Base-by-base conservation (phyloP, 768 basidiomycete genomes). In the Paxillus involutus region DNA sequence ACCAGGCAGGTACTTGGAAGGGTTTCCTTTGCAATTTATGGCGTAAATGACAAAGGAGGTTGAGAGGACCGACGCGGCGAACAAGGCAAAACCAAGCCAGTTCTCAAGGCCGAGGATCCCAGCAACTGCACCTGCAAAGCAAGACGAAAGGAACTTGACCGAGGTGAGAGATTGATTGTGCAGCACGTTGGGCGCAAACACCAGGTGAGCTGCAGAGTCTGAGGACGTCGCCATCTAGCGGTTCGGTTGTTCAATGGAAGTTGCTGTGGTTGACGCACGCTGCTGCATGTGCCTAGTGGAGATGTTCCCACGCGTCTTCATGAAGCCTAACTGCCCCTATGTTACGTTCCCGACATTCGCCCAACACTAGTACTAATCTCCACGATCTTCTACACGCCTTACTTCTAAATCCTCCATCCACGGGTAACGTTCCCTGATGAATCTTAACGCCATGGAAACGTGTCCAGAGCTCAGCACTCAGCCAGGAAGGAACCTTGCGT, bases 21-120 rank as follows among this genome's bases (percentile, higher is more conserved):
- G 86, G 32, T 75, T 76, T 3, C 84, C 82, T 49, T 78, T 75
- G 73, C 90, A 94, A 63, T 91, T 94, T 59, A 94, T 67, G 26
- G 76, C 66, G 57, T 82, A 82, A 29, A 93, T 80, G 56, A 80
- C 79, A 6, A 80, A 70, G 30, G 91, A 81, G 8, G 89, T 88
- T 47, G 87, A 72, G 44, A 91, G 67, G 3, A 85, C 87, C 0
- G 91, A 80, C 21, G 75, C 62, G 50, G 85, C 65, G 74, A 97
- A 94, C 58, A 95, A 72, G 32, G 81, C 77, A 69, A 96, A 95
- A 19, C 94, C 94, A 44, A 77, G 74, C 77, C 82, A 83, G 71
- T 94, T 95, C 64, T 91, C 84, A 21, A 96, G 81, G 19, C 94
- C 94, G 10, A 97, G 84, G 55, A 94, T 86, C 29, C 94, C 94